These are phyloP conservation scores for Coemansia sp. DNA, from an alignment of 192 early-diverging fungal species.

Conservation along the genomic window DNA sequence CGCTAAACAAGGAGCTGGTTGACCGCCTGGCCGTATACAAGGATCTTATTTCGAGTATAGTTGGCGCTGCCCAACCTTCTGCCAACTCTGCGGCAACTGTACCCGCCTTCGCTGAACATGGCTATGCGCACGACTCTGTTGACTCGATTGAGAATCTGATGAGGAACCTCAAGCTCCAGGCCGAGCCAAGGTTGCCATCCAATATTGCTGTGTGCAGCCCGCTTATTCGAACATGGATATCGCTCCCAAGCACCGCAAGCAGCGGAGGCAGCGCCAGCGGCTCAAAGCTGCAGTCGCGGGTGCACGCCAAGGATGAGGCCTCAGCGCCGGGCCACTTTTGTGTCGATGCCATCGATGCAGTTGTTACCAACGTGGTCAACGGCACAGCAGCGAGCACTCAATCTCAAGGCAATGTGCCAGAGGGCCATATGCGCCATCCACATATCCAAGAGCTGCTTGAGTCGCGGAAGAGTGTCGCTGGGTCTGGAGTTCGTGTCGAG, in stretches of 20 bases:
- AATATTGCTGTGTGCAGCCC: conserved; percentile 50
- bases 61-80: not conserved
- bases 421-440: conserved; percentile 49
- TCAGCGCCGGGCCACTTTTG: conserved; percentile 45
- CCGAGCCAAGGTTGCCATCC: conserved; percentile 28
- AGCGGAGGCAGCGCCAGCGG: not conserved
- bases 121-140: conserved; percentile 11
- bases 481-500: conserved; percentile 49
- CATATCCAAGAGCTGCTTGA: conserved; percentile 53
- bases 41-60: conserved; percentile 18
- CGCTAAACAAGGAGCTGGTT: conserved; percentile 39
- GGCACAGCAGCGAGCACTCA: conserved; percentile 51
- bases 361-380: conserved; percentile 53
- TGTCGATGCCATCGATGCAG: conserved; percentile 47
- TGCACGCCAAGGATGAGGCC: conserved; percentile 15
- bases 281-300: conserved; percentile 4
- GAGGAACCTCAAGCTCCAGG: conserved; percentile 32
- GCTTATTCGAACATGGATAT: conserved; percentile 48
- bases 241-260: conserved; percentile 28
- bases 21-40: conserved; percentile 37
- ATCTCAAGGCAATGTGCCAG: conserved; percentile 31
- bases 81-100: not conserved
- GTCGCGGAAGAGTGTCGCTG: conserved; percentile 46
- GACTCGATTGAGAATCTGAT: conserved; percentile 47
- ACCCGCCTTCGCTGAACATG: not conserved